Conservation (phyloP, 1,139 yeast species). For the Blastobotrys buckinghamii region DNA sequence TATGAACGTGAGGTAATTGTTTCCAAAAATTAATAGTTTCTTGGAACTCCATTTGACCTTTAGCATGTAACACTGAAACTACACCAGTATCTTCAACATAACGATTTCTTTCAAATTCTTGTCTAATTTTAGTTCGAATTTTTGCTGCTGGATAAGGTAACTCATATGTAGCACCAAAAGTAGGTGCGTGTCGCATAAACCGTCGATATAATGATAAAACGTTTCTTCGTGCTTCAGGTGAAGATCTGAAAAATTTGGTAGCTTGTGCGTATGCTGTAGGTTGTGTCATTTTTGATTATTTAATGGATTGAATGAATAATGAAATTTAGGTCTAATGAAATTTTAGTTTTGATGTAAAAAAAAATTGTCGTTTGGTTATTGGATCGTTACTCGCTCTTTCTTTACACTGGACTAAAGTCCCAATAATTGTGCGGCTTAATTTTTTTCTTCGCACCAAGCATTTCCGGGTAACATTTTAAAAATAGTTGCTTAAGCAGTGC, state of each 20-base stretch:
- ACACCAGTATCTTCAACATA: constrained; percentile 62
- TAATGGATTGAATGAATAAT: not conserved
- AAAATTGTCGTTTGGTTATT: constrained; percentile 3
- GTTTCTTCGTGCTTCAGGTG: constrained; percentile 56
- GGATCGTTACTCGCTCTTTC: not conserved
- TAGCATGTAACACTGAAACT: constrained; percentile 63
- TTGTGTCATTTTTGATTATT: constrained; percentile 43
- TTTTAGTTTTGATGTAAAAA: not conserved
- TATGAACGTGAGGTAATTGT: constrained; percentile 79
- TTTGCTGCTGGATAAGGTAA: constrained; percentile 78
- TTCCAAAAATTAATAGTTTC: constrained; percentile 89
- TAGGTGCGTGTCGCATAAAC: constrained; percentile 56
- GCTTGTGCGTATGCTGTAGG: constrained; percentile 85
- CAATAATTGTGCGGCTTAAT: not conserved
- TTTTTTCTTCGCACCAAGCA: not conserved
- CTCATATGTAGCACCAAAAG: constrained; percentile 57
- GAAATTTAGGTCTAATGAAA: not conserved
- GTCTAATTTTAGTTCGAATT: constrained; percentile 79
- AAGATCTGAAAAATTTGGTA: constrained; percentile 59
- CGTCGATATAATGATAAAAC: constrained; percentile 69
- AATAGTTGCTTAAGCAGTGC: not conserved
- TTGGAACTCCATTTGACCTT: constrained; percentile 89
- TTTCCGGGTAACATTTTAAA: not conserved
- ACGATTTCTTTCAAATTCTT: constrained; percentile 83
- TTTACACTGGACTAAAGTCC: not conserved